Base-by-base conservation (phyloP, 2,329 filamentous ascomycete genomes). In the Diaporthe capsici region DNA sequence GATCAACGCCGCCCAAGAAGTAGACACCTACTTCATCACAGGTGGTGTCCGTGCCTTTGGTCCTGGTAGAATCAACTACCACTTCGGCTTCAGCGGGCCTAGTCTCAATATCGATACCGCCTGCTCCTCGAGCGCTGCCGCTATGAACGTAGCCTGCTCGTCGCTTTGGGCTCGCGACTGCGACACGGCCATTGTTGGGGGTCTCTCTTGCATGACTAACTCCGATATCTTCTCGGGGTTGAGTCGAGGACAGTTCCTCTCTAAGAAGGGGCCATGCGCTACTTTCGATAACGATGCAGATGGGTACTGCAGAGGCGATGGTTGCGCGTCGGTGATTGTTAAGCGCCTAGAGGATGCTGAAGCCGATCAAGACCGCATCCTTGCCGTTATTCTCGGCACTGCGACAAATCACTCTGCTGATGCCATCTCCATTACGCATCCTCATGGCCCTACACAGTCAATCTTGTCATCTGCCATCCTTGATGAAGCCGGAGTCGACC, bases 371-470 rank as follows among this genome's bases (percentile, higher is more conserved):
- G 95, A 97, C 90, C 92, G 81, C 88, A 92, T 90, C 55, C 88
- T 96, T n/a, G 94, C 92, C 22, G 92, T 94, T 78, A 93, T 98
- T 67, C 87, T 94, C 1, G 94, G 92, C 39, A 90, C 92, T 1
- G 90, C 92, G 6, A 97, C 94, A 67, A 97, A 97, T 83, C 94
- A 97, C 83, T 96, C 93, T 1, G 93, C 93, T 0, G 92, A 95
- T 80, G 92, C 94, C 60, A 91, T 95, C 28, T 96, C 94, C 2
- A 97, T 97, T 80, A 97, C 94, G 0, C 93, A 95, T 75, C 95
- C 95, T 1, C 94, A 97, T 82, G 93, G 91, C 5, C 93, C 91
- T 20, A 93, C 94, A 0, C 95, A 97, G 83, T 91, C 94, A 17
- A 87, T 90, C 65, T 85, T 97, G 15, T 96, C 93, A 80, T 90